Conservation (phyloP, 2,329 filamentous ascomycete species). For the Fusarium illudens region DNA sequence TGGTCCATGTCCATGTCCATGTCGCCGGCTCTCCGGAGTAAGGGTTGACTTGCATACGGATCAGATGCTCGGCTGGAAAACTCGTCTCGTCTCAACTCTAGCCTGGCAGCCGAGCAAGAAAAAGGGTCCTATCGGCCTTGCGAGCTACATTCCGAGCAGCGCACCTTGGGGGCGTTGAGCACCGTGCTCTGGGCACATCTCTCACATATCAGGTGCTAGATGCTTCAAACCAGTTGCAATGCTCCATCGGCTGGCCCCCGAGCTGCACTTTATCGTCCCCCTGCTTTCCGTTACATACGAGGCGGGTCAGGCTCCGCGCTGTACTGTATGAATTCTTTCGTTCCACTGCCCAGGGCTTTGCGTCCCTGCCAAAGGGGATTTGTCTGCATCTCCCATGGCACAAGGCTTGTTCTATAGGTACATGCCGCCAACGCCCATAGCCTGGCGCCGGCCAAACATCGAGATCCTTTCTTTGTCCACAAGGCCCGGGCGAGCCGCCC, state of each 20-base stretch:
- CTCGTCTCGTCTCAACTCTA: conserved; percentile 33
- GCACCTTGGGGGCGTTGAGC: neutral
- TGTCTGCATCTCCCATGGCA: neutral
- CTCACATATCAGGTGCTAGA: conserved; percentile 25
- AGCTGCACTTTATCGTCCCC: conserved; percentile 24
- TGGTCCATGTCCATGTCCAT: conserved; percentile 21
- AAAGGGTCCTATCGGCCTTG: neutral
- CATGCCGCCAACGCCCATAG: conserved; percentile 21
- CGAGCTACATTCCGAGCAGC: neutral
- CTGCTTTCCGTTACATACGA: conserved; percentile 39
- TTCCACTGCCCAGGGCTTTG: neutral
- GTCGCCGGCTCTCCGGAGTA: conserved; percentile 21
- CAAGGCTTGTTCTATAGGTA: neutral
- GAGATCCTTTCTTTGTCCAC: conserved; percentile 38
- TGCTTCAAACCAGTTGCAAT: conserved; percentile 22
- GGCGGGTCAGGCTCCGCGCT: conserved; percentile 28
- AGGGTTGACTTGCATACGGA: conserved; percentile 25
- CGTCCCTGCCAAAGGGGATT: neutral
- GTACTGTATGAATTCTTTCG: conserved; percentile 20
- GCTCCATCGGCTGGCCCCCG: conserved; percentile 18
- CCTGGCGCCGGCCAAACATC: conserved; percentile 37
- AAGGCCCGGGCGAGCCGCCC: conserved; percentile 36
- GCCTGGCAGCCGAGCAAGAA: conserved; percentile 1
- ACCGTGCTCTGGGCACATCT: conserved; percentile 4
- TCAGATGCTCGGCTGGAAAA: conserved; percentile 18